A percentile compares a stretch with the other conserved stretches of the same genome.
phyloP scores from a whole-genome alignment of 2,329 filamentous ascomycete species.

The Calonectria henricotiae region DNA sequence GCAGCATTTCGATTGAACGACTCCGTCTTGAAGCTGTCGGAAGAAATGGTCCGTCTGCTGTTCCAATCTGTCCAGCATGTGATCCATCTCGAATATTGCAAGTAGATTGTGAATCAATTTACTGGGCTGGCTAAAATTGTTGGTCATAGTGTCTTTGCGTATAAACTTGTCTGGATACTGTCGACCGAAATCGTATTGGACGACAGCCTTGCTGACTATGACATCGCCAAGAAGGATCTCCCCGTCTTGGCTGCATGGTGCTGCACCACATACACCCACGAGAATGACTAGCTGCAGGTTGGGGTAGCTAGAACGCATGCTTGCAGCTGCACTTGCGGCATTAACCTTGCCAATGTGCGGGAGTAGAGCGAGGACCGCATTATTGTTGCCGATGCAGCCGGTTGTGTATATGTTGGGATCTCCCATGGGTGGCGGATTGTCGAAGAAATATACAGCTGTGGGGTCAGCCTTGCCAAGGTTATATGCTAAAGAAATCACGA shows the following conservation, averaged over 20 bases:
- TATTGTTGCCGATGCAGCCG: conserved; percentile 49
- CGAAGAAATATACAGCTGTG: background rate
- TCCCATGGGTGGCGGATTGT: conserved; percentile 1
- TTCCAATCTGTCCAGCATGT: background rate
- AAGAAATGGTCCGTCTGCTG: background rate
- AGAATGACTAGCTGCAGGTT: conserved; percentile 57
- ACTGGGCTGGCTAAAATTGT: conserved; percentile 46
- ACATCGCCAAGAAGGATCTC: conserved; percentile 55
- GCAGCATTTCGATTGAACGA: conserved; percentile 29
- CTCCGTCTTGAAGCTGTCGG: background rate
- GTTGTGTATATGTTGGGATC: conserved; percentile 47
- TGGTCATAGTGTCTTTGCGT: conserved; percentile 49
- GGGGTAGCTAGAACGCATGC: conserved; percentile 55
- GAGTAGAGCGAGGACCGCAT: conserved; percentile 52
- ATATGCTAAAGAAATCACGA: background rate
- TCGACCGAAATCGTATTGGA: conserved; percentile 55
- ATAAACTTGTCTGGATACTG: conserved; percentile 49
- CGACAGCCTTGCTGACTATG: conserved; percentile 52
- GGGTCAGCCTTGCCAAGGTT: background rate
- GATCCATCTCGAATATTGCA: conserved; percentile 45
- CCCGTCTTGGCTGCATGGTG: conserved; percentile 48
- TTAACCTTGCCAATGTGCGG: conserved; percentile 52
- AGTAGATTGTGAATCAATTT: conserved; percentile 53
- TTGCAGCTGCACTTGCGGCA: conserved; percentile 50
- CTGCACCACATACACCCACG: conserved; percentile 61